Evolutionary conservation across 352 stramenopile species (phyloP), one percentile per base, ranked within the genome.

Genomic region (Pythium diclinum): DNA sequence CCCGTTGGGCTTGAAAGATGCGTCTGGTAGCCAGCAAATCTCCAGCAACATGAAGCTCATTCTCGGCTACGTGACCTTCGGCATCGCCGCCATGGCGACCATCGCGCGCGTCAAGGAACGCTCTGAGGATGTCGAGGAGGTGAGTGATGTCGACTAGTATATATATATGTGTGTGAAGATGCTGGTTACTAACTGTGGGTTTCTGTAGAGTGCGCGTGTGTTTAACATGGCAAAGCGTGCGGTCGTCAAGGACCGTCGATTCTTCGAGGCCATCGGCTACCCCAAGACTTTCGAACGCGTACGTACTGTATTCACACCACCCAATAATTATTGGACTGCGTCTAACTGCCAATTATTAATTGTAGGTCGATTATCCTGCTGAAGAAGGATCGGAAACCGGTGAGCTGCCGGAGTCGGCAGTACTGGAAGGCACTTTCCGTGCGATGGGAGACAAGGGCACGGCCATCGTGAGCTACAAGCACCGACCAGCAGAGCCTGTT

Each of bases 211-310:
- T 40, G 77, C 82, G 16, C 75, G 82, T 17, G 77, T 89, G 62
- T 89, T 77, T 59, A 92, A 92, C 63, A 83, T 90, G 74, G 83
- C 83, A 23, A 89, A 90, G 61, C 79, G 83, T 17, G 81, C 81
- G 1, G 81, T 92, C 0, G 79, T 88, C 9, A 92, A 92, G 36
- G 83, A 92, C 36, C 81, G 74, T 8, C 81, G 83, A 3, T 73
- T 92, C 61, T 92, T 92, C 40, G 81, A 88, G 60, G 71, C 74
- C 9, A 70, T 92, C 11, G 83, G 83, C 0, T 92, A 92, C 67
- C 83, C 83, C 42, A 89, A 90, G 63, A 72, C 83, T 3, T 92
- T 90, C 51, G 71, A 90, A 25, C 59, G 68, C 32, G 69, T 83
- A 30, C 5, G 23, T 34, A 28, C 25, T 28, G 25, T 28, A 28